A percentile compares a stretch with the other conserved stretches of the same genome.
Conservation (phyloP, 495 filamentous ascomycete species). For the Collariella sp. region DNA sequence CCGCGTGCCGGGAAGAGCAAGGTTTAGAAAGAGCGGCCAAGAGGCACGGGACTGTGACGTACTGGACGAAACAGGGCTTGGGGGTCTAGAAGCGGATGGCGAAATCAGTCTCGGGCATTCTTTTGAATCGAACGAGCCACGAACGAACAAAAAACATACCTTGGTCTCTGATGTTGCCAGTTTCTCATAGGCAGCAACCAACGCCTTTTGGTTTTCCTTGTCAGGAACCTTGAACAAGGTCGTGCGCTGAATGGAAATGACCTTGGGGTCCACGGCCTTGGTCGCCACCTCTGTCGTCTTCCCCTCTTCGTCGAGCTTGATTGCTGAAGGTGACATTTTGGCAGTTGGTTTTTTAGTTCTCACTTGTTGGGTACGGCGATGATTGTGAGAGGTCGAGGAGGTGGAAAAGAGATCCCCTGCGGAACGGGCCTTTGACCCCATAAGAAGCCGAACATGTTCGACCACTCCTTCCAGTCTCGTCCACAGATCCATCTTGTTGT, state of each 20-base stretch:
- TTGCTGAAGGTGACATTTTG: too few relatives aligned
- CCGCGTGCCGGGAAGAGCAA: too few relatives aligned
- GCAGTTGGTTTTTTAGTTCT: too few relatives aligned
- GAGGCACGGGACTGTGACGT: too few relatives aligned
- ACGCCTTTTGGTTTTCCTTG: slow-evolving; percentile 21
- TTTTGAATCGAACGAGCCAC: not conserved
- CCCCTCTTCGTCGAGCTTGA: too few relatives aligned
- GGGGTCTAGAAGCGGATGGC: slow-evolving; percentile 40
- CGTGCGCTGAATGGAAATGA: slow-evolving; percentile 19
- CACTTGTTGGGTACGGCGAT: too few relatives aligned
- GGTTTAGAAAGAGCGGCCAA: not conserved
- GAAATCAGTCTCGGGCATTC: not conserved
- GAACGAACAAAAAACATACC: slow-evolving; percentile 13
- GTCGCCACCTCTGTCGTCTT: not conserved
- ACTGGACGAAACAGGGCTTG: slow-evolving; percentile 55
- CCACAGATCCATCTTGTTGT: too few relatives aligned
- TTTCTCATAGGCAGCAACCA: slow-evolving; percentile 26
- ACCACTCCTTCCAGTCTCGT: too few relatives aligned
- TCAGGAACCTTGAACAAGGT: slow-evolving; percentile 36
- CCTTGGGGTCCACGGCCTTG: not conserved
- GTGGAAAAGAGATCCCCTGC: not conserved
- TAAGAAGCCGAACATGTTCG: too few relatives aligned
- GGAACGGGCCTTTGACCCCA: not conserved
- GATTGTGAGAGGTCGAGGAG: too few relatives aligned
- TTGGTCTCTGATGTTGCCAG: slow-evolving; percentile 20